phyloP scores from a whole-genome alignment of 192 early-diverging fungal genomes.

The Rhizophagus clarus region DNA sequence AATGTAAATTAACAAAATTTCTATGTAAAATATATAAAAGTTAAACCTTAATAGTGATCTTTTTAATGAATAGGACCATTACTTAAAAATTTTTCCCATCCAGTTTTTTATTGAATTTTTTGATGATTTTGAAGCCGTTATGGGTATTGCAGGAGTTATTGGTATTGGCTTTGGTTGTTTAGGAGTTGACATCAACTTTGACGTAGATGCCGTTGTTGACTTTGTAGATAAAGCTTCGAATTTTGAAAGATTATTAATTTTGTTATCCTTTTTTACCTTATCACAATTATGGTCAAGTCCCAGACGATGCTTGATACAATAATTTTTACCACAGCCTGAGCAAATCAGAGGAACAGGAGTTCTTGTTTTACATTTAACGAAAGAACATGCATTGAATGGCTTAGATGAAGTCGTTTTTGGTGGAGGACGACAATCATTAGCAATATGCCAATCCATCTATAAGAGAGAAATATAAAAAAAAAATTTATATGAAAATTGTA shows the following conservation, averaged over 20 bases:
- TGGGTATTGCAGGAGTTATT: neutral
- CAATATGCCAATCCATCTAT: slow-evolving; percentile 67
- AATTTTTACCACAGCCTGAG: slow-evolving; percentile 61
- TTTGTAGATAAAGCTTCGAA: neutral
- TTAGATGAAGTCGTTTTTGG: slow-evolving; percentile 51
- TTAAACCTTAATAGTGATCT: too few species aligned
- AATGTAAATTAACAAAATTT: neutral
- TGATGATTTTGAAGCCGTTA: neutral
- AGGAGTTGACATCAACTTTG: neutral
- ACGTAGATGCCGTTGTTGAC: neutral
- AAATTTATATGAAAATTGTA: neutral
- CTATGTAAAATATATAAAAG: neutral
- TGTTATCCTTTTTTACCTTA: slow-evolving; percentile 22
- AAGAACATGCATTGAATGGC: slow-evolving; percentile 62
- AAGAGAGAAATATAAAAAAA: neutral
- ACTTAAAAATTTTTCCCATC: neutral
- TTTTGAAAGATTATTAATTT: neutral
- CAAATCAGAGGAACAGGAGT: slow-evolving; percentile 71
- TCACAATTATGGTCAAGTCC: slow-evolving; percentile 72
- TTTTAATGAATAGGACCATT: too few species aligned
- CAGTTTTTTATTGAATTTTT: neutral
- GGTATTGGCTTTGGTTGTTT: neutral
- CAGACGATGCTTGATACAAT: slow-evolving; percentile 81
- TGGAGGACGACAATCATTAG: slow-evolving; percentile 52
- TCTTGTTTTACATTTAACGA: slow-evolving; percentile 65